Evolutionary conservation across 2,329 filamentous ascomycete genomes (phyloP).

Genomic region (Shiraia bambusicola): DNA sequence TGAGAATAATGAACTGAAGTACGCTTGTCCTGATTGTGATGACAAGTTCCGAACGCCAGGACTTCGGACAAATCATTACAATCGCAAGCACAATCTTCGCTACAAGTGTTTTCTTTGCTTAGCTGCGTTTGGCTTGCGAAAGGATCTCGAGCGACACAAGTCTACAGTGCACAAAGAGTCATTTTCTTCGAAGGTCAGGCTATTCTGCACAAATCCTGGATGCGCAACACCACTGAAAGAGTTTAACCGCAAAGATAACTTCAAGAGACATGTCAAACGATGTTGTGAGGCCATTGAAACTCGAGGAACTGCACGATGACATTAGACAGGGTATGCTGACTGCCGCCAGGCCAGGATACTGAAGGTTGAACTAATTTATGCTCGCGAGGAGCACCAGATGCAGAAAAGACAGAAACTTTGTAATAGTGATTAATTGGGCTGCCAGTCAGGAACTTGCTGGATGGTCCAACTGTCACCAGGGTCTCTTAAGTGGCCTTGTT

Average conservation of each 20-base stretch:
- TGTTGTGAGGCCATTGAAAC: not conserved
- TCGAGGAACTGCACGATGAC: not conserved
- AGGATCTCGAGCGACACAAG: constrained; percentile 4
- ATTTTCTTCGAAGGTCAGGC: not conserved
- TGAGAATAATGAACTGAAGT: not conserved
- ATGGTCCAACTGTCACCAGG: no score
- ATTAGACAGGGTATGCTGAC: not conserved
- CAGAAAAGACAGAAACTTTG: no score
- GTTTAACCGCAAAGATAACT: constrained; percentile 5
- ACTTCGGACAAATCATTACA: constrained; percentile 1
- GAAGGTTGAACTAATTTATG: no score
- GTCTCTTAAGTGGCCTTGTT: no score
- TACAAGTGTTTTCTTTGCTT: constrained; percentile 1
- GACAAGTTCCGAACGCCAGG: not conserved
- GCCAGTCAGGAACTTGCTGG: no score
- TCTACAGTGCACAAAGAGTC: constrained; percentile 1
- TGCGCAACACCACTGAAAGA: constrained; percentile 1
- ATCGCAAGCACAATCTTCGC: constrained; percentile 3
- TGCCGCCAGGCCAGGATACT: no score
- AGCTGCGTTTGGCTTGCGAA: constrained; percentile 3
- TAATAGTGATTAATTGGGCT: no score
- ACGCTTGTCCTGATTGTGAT: not conserved
- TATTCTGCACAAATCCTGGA: constrained; percentile 1
- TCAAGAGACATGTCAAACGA: not conserved
- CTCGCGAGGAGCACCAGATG: no score